Percentiles rank a stretch among this genome's conserved stretches.
These are phyloP conservation scores for Elsinoe necatrix DNA, from an alignment of 2,329 filamentous ascomycete species.

Conservation along the genomic window DNA sequence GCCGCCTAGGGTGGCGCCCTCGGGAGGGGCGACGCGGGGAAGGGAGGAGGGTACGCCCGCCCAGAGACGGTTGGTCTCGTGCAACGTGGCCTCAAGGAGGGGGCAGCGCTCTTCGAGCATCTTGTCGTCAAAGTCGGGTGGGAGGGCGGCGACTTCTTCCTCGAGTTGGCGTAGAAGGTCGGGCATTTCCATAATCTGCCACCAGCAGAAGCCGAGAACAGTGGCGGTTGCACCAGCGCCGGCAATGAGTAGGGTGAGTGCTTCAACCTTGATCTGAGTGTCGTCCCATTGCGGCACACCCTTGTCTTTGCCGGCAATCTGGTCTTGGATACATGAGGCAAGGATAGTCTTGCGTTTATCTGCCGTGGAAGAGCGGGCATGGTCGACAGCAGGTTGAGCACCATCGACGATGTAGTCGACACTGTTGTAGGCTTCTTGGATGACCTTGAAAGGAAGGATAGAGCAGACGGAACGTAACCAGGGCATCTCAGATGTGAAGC, in stretches of 20 bases:
- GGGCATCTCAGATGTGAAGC: slow-evolving; percentile 11
- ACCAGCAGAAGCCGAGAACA: slow-evolving; percentile 1
- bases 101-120: slow-evolving; percentile 19
- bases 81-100: slow-evolving; percentile 30
- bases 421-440: slow-evolving; percentile 13
- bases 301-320: slow-evolving; percentile 13
- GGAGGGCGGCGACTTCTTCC: slow-evolving; percentile 14
- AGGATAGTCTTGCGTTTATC: slow-evolving; percentile 11
- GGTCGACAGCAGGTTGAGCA: slow-evolving; percentile 10
- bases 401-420: slow-evolving; percentile 14
- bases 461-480: slow-evolving; percentile 2
- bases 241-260: slow-evolving; percentile 12
- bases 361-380: not conserved
- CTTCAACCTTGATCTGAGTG: slow-evolving; percentile 14
- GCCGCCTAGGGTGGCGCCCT: slow-evolving; percentile 1
- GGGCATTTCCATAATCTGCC: slow-evolving; percentile 9
- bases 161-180: slow-evolving; percentile 1
- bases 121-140: slow-evolving; percentile 13
- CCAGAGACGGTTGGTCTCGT: slow-evolving; percentile 34
- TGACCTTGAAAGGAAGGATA: slow-evolving; percentile 9
- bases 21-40: slow-evolving; percentile 26
- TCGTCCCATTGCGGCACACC: slow-evolving; percentile 15
- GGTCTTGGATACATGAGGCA: slow-evolving; percentile 13
- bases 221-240: slow-evolving; percentile 12
- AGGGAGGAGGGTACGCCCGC: slow-evolving; percentile 30